These are phyloP conservation scores for Mediolabrus comicus DNA, from an alignment of 108 stramenopile species.

Conservation along the genomic window DNA sequence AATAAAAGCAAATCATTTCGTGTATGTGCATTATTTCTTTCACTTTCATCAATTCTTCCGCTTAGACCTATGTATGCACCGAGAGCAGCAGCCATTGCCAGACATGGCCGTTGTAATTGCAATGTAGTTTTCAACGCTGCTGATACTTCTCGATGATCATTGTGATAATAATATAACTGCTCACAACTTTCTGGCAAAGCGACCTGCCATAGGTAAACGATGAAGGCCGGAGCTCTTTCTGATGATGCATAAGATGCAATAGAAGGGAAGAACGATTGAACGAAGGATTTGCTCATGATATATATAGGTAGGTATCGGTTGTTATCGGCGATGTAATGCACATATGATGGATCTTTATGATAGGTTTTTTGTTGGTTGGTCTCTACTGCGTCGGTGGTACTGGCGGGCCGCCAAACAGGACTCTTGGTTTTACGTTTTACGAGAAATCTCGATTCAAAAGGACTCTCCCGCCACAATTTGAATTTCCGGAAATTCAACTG, in stretches of 20 bases:
- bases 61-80: slow-evolving; percentile 7
- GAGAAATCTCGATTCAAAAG: too few species aligned
- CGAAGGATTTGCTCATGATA: slow-evolving; percentile 17
- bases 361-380: too few species aligned
- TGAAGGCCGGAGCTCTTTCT: slow-evolving; percentile 6
- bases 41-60: neutral
- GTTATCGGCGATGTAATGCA: too few species aligned
- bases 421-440: too few species aligned
- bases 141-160: too few species aligned
- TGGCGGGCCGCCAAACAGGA: too few species aligned
- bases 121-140: too few species aligned
- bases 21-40: neutral
- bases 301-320: too few species aligned
- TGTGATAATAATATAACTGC: neutral
- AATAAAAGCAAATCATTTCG: neutral
- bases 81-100: slow-evolving; percentile 5
- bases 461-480: too few species aligned
- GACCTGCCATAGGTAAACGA: slow-evolving; percentile 5
- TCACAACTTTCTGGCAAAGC: slow-evolving; percentile 3
- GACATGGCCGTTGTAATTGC: slow-evolving; percentile 1
- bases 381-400: too few species aligned
- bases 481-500: too few species aligned
- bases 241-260: slow-evolving; percentile 16
- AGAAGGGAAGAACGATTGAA: slow-evolving; percentile 15
- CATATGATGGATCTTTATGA: too few species aligned